Base-by-base conservation (phyloP, 495 filamentous ascomycete genomes). In the Copromyces sp. region DNA sequence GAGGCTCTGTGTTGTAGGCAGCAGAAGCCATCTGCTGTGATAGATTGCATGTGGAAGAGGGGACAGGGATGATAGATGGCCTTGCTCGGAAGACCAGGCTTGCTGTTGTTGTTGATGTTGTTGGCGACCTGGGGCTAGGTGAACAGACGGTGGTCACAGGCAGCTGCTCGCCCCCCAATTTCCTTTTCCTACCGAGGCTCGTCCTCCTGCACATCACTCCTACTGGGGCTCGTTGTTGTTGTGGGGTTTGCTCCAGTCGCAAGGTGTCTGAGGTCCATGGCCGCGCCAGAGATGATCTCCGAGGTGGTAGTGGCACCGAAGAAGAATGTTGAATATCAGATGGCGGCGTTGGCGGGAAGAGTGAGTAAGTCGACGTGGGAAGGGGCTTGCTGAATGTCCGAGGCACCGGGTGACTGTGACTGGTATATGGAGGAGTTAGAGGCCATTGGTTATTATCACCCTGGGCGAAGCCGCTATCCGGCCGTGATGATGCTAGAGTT, bases 281-380 rank as follows among this genome's bases (percentile, higher is more conserved):
- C 39, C 47, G 70, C 39, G 69, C 7, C 5, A 42, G 24, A 6
- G 70, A 69, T 44, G 74, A 39, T 44, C 37, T 20, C 3, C 39
- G 69, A 38, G 42, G 53, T n/a, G 68, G 77, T 12, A 29, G 35
- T 20, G 61, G 70, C 32, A 37, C 44, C 53, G 29, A 59, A 68
- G 44, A 70, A 44, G 69, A 32, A 59, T 44, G n/a, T 41, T 35
- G 73, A 20, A 39, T 61, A 24, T 68, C 16, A 37, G 37, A 40
- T 9, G 37, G 47, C 20, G 69, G 39, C 38, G 70, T 29, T 29
- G 73, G 53, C 3, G 79, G 79, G 39, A 79, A 80, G n/a, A 80
- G 73, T 2, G 79, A 78, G 47, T 79, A 80, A 40, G 70, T 70
- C 0, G 69, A 70, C 20, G 70, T 70, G 12, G 76, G 71, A n/a